Evolutionary conservation across 345 rosid species (phyloP).

Genomic region (Corymbia maculata): DNA sequence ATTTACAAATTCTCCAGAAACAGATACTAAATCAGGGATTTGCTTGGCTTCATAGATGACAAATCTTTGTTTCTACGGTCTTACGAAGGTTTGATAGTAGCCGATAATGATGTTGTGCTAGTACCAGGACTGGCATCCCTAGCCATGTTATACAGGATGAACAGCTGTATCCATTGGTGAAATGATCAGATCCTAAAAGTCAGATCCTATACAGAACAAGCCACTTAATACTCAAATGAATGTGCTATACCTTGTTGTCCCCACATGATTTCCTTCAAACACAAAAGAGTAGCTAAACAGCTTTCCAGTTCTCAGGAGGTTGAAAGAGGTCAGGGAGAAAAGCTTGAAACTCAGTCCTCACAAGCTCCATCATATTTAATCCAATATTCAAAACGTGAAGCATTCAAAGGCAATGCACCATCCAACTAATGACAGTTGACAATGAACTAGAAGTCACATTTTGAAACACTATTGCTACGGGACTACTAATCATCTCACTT

Average conservation of each 20-base stretch:
- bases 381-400: background rate
- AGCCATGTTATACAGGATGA: background rate
- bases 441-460: background rate
- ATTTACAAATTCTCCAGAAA: background rate
- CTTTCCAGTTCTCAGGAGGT: background rate
- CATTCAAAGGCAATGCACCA: background rate
- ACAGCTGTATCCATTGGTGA: background rate
- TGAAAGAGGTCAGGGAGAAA: background rate
- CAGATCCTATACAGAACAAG: background rate
- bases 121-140: background rate
- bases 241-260: background rate
- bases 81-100: background rate
- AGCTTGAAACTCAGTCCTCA: background rate
- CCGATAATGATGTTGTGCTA: background rate
- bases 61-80: background rate
- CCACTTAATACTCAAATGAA: background rate
- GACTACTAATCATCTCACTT: background rate
- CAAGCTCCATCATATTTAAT: background rate
- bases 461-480: background rate
- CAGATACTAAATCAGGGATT: background rate
- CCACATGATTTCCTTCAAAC: background rate
- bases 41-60: background rate
- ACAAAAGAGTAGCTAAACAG: background rate
- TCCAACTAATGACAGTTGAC: background rate
- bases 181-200: background rate